Base-by-base conservation (phyloP, 805 yeast species). In the Wickerhamiella siamensis region DNA sequence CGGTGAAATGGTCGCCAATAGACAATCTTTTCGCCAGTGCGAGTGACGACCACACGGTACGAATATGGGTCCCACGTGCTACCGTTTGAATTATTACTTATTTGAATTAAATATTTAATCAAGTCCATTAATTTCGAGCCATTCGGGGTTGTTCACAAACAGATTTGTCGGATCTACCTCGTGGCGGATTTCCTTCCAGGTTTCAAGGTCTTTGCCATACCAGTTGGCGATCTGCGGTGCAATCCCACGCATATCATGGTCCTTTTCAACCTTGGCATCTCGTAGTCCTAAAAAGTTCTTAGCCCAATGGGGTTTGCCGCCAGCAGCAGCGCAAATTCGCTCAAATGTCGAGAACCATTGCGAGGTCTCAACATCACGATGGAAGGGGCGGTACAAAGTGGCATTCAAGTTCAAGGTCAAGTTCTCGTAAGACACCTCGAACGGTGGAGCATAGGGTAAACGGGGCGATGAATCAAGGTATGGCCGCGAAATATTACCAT, bases 301-400 rank as follows among this genome's bases (percentile, higher is more conserved):
- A 15, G 98, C 98, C 98, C 98, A 88, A 60, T 88, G 98, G 2
- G 98, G 98, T 58, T 77, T 82, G 35, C 98, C 98, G 31, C 81
- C 86, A 22, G 80, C 86, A 21, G 74, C 75, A 39, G 69, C 70
- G 69, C 87, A 66, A 1, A 83, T 72, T 41, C 73, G 72, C 61
- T 88, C 98, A 60, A 88, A 88, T n/a, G 69, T 66, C 39, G 71
- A 71, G 62, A 72, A 88, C 95, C 96, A 88, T 50, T 74, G 70
- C 35, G 49, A 51, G 29, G 84, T 75, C 35, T 81, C 78, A 9
- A 86, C 78, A 53, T 77, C 71, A 43, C 73, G 71, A 29, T 72
- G 70, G 61, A 88, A 88, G n/a, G 98, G 98, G 60, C 96, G 72
- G 61, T 87, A 88, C 76, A 88, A 82, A 1, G 97, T 88, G 5